Conservation (phyloP, 2,329 filamentous ascomycete species). For the Penicillium corylophilum region DNA sequence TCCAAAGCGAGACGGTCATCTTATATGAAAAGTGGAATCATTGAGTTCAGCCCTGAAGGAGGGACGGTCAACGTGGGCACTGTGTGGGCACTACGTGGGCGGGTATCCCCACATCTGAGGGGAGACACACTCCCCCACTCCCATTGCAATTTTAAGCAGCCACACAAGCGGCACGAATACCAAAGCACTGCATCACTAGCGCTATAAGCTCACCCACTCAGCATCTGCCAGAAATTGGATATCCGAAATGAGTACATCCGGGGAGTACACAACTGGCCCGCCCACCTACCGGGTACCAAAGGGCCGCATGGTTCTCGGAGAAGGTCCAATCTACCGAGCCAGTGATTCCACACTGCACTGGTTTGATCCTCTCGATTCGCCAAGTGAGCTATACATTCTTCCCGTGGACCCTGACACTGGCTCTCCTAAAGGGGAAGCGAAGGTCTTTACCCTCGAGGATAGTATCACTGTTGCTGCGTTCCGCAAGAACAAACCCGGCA, state of each 20-base stretch:
- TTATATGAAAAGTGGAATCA: not conserved
- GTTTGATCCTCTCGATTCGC: slow-evolving; percentile 32
- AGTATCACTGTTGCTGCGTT: slow-evolving; percentile 38
- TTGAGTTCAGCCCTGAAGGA: not conserved
- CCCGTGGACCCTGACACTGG: slow-evolving; percentile 29
- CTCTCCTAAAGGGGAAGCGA: slow-evolving; percentile 25
- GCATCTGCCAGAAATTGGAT: not conserved
- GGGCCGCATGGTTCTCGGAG: slow-evolving; percentile 28
- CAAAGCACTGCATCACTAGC: not conserved
- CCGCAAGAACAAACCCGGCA: slow-evolving; percentile 28
- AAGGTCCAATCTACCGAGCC: slow-evolving; percentile 32
- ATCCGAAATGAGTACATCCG: not conserved
- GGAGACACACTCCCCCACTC: not conserved
- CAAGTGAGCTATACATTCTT: slow-evolving; percentile 34
- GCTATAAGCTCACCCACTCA: not conserved
- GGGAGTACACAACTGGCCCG: slow-evolving; percentile 1
- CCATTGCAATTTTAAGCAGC: not conserved
- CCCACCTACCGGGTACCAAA: slow-evolving; percentile 12
- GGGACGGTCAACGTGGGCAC: not conserved
- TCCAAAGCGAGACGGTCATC: not conserved
- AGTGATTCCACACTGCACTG: slow-evolving; percentile 32
- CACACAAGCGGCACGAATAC: not conserved
- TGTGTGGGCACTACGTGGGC: too few relatives aligned
- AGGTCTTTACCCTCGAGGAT: slow-evolving; percentile 31
- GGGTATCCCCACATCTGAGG: not conserved